Conservation (phyloP, 2,329 filamentous ascomycete species). For the Daldinia sp. region DNA sequence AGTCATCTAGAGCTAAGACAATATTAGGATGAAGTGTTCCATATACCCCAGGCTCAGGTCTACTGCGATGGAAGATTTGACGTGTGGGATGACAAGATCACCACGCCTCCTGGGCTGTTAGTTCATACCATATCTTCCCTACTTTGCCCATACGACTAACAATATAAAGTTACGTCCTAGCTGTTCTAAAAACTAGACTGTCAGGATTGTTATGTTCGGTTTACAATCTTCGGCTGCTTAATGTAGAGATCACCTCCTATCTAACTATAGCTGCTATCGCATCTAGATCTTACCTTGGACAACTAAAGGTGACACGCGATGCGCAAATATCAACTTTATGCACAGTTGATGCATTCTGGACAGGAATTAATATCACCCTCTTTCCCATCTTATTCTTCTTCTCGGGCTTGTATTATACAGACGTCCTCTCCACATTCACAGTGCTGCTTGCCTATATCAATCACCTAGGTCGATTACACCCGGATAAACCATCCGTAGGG, state of each 20-base stretch:
- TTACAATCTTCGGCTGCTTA: conserved; percentile 58
- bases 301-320: conserved; percentile 33
- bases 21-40: conserved; percentile 82
- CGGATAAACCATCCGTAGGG: conserved; percentile 43
- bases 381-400: conserved; percentile 97
- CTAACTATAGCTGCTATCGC: conserved; percentile 57
- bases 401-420: conserved; percentile 93
- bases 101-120: conserved; percentile 88
- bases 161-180: conserved; percentile 49
- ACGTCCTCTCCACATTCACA: conserved; percentile 80
- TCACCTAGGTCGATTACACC: conserved; percentile 57
- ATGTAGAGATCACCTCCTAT: conserved; percentile 54
- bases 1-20: background rate
- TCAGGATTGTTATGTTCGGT: conserved; percentile 49
- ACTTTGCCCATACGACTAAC: conserved; percentile 35
- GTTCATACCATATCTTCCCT: conserved; percentile 43
- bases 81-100: conserved; percentile 96
- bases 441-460: conserved; percentile 75
- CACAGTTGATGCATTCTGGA: conserved; percentile 61
- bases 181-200: conserved; percentile 51
- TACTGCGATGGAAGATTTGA: conserved; percentile 80
- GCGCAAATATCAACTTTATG: conserved; percentile 27
- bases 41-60: conserved; percentile 88
- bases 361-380: conserved; percentile 79
- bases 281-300: conserved; percentile 58